Evolutionary conservation across 1,284 basidiomycete genomes (phyloP).

Genomic region (Apiotrichum mycotoxinovorans): DNA sequence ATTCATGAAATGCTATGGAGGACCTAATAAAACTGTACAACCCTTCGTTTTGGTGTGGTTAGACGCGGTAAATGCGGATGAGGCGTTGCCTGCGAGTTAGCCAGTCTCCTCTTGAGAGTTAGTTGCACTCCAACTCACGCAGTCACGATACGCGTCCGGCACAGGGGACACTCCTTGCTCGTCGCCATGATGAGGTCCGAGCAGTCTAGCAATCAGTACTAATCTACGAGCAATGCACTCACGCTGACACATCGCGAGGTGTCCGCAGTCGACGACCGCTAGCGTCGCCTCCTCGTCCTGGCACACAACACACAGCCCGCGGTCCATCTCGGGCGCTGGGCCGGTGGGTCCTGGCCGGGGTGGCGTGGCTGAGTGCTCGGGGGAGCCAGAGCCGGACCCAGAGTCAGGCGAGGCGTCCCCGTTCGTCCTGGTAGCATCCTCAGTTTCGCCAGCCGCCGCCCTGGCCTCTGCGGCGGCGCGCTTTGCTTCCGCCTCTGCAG

Average conservation of each 20-base stretch:
- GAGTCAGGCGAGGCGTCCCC: background rate
- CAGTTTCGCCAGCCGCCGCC: conserved; percentile 11
- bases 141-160: conserved; percentile 72
- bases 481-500: background rate
- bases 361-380: background rate
- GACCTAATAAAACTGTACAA: background rate
- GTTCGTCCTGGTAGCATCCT: no score
- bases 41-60: background rate
- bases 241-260: conserved; percentile 71
- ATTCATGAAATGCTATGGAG: background rate
- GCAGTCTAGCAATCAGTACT: conserved; percentile 55
- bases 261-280: conserved; percentile 88
- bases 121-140: no score
- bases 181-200: conserved; percentile 77
- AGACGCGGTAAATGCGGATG: conserved; percentile 60
- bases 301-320: conserved; percentile 80
- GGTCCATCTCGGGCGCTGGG: conserved; percentile 55
- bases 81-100: conserved; percentile 62
- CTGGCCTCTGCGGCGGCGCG: background rate
- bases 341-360: conserved; percentile 29
- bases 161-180: conserved; percentile 76
- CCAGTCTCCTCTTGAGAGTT: no score
- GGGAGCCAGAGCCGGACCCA: background rate
- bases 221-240: no score
- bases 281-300: conserved; percentile 88